A percentile compares a stretch with the other conserved stretches of the same genome.
phyloP scores from a whole-genome alignment of 2,329 filamentous ascomycete species.

The Dothidotthia symphoricarpi region DNA sequence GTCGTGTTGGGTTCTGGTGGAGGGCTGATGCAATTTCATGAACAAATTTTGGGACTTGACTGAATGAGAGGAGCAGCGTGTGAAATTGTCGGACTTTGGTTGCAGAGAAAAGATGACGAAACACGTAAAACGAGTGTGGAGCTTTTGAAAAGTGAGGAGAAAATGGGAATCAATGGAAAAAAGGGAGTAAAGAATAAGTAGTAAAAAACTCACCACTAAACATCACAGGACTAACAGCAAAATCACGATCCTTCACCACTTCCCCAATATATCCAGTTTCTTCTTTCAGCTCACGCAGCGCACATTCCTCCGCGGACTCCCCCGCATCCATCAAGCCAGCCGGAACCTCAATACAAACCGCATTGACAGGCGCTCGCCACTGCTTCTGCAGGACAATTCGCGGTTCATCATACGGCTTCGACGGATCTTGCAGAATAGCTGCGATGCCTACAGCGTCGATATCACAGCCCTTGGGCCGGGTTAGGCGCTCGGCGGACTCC shows the following conservation, averaged over 20 bases:
- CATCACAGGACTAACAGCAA: constrained; percentile 43
- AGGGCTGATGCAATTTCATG: too few relatives aligned
- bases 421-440: constrained; percentile 56
- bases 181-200: too few relatives aligned
- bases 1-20: too few relatives aligned
- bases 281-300: constrained; percentile 61
- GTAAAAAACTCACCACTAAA: constrained; percentile 42
- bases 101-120: too few relatives aligned
- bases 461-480: constrained; percentile 59
- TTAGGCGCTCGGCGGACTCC: constrained; percentile 72
- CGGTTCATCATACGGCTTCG: constrained; percentile 30
- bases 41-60: too few relatives aligned
- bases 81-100: too few relatives aligned
- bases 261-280: constrained; percentile 63
- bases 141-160: not conserved
- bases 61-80: too few relatives aligned
- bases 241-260: constrained; percentile 30
- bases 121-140: too few relatives aligned
- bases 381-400: constrained; percentile 48
- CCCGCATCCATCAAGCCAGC: constrained; percentile 61
- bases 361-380: constrained; percentile 61
- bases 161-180: not conserved
- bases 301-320: constrained; percentile 58
- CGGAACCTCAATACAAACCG: constrained; percentile 62
- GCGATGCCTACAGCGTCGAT: constrained; percentile 74